Evolutionary conservation across 1,284 basidiomycete species (phyloP).

Genomic region (Sporisorium scitamineum): DNA sequence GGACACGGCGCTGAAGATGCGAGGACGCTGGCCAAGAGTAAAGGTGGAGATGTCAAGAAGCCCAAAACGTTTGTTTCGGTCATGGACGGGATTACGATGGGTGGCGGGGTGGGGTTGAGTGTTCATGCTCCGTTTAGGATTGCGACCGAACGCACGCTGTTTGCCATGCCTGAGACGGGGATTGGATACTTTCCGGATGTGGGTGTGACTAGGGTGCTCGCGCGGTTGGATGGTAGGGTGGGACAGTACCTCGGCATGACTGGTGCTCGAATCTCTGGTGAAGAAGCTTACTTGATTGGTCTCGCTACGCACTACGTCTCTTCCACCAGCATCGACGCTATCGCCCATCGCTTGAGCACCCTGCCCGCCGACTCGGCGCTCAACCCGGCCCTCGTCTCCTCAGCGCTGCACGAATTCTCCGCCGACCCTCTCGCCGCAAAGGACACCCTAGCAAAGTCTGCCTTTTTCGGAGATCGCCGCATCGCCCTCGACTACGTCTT

Average conservation of each 20-base stretch:
- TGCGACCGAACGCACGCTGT: slow-evolving; percentile 88
- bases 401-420: slow-evolving; percentile 56
- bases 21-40: slow-evolving; percentile 33
- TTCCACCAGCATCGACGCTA: slow-evolving; percentile 47
- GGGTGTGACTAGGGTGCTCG: slow-evolving; percentile 88
- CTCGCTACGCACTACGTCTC: slow-evolving; percentile 65
- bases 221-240: slow-evolving; percentile 88
- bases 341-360: slow-evolving; percentile 54
- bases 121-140: slow-evolving; percentile 91
- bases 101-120: slow-evolving; percentile 91
- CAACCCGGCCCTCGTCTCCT: slow-evolving; percentile 42
- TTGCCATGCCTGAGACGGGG: slow-evolving; percentile 83
- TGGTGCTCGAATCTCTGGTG: slow-evolving; percentile 70
- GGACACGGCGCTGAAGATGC: slow-evolving; percentile 42
- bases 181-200: slow-evolving; percentile 80
- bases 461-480: slow-evolving; percentile 60
- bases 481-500: slow-evolving; percentile 65
- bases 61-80: slow-evolving; percentile 86
- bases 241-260: slow-evolving; percentile 96
- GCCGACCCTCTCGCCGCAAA: slow-evolving; percentile 52
- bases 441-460: slow-evolving; percentile 44
- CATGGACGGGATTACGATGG: slow-evolving; percentile 79
- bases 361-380: slow-evolving; percentile 50
- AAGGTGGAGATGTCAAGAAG: slow-evolving; percentile 34
- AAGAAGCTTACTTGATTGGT: slow-evolving; percentile 64